Conservation (phyloP, 1,284 basidiomycete genomes). For the Pseudozyma hubeiensis region DNA sequence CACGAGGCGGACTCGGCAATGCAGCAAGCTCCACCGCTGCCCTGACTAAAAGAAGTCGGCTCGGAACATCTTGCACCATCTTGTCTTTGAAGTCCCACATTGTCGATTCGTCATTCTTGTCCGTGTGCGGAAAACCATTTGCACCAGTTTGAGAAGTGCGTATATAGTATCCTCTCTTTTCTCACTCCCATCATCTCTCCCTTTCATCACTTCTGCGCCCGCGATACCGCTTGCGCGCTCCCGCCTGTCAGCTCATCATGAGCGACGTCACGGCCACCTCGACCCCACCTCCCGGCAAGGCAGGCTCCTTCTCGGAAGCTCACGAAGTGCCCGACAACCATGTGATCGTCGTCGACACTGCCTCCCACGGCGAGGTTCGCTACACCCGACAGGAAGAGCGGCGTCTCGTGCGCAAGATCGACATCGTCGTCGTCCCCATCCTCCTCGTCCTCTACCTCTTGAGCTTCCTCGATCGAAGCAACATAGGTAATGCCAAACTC, state of each 20-base stretch:
- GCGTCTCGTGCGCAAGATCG: constrained; percentile 55
- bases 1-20: constrained; percentile 18
- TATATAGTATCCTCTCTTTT: not conserved
- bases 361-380: constrained; percentile 19
- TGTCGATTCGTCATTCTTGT: not conserved
- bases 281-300: constrained; percentile 21
- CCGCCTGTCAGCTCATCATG: constrained; percentile 5
- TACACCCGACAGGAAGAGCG: constrained; percentile 57
- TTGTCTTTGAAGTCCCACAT: not conserved
- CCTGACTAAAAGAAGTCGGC: constrained; percentile 15
- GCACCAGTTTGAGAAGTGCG: not conserved
- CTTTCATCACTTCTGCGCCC: not conserved
- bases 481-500: constrained; percentile 58
- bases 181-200: not conserved
- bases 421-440: constrained; percentile 55
- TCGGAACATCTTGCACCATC: constrained; percentile 4
- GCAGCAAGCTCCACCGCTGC: not conserved
- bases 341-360: constrained; percentile 14
- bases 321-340: constrained; percentile 14
- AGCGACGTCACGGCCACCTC: constrained; percentile 19
- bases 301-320: constrained; percentile 14
- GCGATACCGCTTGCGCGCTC: not conserved
- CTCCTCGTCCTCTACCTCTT: constrained; percentile 47
- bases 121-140: not conserved
- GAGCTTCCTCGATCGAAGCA: constrained; percentile 52